Evolutionary conservation across 352 stramenopile genomes (phyloP), one percentile per base, ranked within the genome.

Genomic region (Phytopythium vexans): DNA sequence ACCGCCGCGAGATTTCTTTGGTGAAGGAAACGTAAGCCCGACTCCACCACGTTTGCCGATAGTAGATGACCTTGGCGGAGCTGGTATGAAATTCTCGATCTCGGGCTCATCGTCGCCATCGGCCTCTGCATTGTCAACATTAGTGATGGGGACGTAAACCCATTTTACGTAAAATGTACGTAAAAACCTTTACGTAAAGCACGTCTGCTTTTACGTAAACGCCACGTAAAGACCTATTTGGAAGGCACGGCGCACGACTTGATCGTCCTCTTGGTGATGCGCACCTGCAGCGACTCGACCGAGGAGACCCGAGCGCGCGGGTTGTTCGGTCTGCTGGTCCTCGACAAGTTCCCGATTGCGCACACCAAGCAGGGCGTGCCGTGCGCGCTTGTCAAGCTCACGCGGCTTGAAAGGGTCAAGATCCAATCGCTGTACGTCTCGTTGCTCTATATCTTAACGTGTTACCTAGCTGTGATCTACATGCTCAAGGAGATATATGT

Each of bases 381-480:
- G 44, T 95, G 92, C 59, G 86, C 86, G n/a, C 73, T 95, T 4
- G 75, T 94, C 33, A 95, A 95, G 55, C 77, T 95, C 1, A 82
- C 82, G 10, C 64, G 86, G 2, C 78, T 94, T 6, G 84, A 94
- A 41, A 93, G 83, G 41, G 72, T 88, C 44, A 74, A 88, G 52
- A 95, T 92, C 42, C 80, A 79, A 2, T 83, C 71, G 9, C 64
- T 95, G 38, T 94, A 82, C 35, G 81, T 93, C 16, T 69, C 77
- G 6, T 80, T 79, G 6, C 68, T 95, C 8, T 94, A 94, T 69
- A 95, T 94, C 52, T 60, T 95, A 32, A 89, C 79, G 33, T 89
- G 81, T 41, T 79, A 92, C 36, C 71, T 75, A 12, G 46, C 56
- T 27, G 81, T 94, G 57, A 72, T 88, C 15, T 74, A 91, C 44